Conservation (phyloP, 305 asterid genomes). For the Petunia hybrid region DNA sequence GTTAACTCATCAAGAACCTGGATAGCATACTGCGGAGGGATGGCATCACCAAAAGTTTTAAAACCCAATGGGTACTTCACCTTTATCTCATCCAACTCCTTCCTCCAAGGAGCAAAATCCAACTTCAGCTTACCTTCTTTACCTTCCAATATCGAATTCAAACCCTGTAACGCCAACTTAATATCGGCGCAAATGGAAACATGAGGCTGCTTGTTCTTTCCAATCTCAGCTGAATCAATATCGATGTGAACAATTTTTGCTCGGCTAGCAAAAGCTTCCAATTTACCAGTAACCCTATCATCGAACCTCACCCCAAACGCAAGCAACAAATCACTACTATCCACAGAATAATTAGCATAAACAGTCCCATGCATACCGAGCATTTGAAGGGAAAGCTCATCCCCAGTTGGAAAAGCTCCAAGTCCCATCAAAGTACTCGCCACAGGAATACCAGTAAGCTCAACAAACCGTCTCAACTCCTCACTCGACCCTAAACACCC, state of each 20-base stretch:
- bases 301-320: slow-evolving; percentile 60
- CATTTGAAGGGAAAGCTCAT: slow-evolving; percentile 49
- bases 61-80: slow-evolving; percentile 39
- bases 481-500: slow-evolving; percentile 52
- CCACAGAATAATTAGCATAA: slow-evolving; percentile 53
- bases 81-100: slow-evolving; percentile 48
- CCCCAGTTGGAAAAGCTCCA: slow-evolving; percentile 54
- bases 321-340: slow-evolving; percentile 53
- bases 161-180: slow-evolving; percentile 47
- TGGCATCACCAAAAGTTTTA: slow-evolving; percentile 44
- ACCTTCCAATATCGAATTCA: slow-evolving; percentile 47
- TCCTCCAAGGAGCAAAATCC: slow-evolving; percentile 50
- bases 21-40: slow-evolving; percentile 54
- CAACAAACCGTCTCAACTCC: slow-evolving; percentile 50
- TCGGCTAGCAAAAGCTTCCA: slow-evolving; percentile 54
- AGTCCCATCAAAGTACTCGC: slow-evolving; percentile 58
- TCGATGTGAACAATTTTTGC: slow-evolving; percentile 60
- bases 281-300: slow-evolving; percentile 55
- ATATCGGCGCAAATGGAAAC: slow-evolving; percentile 52
- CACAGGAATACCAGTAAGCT: slow-evolving; percentile 53
- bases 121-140: slow-evolving; percentile 17
- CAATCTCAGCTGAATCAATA: slow-evolving; percentile 53
- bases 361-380: slow-evolving; percentile 63
- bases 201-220: slow-evolving; percentile 56
- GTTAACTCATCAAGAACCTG: slow-evolving; percentile 53